Conservation (phyloP, 805 yeast genomes). For the Candida vaughaniae region DNA sequence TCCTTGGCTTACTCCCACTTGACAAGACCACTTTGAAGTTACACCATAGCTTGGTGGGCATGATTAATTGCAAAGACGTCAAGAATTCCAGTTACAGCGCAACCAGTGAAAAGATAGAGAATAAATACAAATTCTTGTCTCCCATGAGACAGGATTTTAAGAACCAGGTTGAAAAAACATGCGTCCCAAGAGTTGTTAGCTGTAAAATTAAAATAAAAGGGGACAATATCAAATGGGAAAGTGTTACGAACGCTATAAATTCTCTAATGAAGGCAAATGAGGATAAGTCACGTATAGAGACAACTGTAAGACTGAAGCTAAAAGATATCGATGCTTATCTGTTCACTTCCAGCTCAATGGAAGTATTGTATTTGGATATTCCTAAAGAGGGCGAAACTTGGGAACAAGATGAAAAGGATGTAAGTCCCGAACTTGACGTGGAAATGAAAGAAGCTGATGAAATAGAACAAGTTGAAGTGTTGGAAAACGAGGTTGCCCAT, state of each 20-base stretch:
- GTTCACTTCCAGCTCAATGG: conserved; percentile 46
- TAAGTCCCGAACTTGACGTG: conserved; percentile 6
- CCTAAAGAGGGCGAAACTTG: conserved; percentile 30
- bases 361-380: conserved; percentile 6
- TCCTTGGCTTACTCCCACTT: conserved; percentile 27
- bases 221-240: conserved; percentile 20
- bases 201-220: conserved; percentile 8
- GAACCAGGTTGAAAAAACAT: conserved; percentile 2
- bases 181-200: background rate
- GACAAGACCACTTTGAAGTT: conserved; percentile 10
- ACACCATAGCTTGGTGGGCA: background rate
- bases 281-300: conserved; percentile 34
- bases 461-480: background rate
- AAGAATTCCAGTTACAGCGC: background rate
- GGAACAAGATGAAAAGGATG: conserved; percentile 17
- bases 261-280: conserved; percentile 29
- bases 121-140: conserved; percentile 25
- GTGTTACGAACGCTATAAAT: conserved; percentile 31
- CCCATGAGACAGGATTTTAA: conserved; percentile 22
- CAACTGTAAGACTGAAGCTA: conserved; percentile 38
- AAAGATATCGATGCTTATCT: conserved; percentile 52
- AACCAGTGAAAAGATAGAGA: background rate
- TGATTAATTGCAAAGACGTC: background rate
- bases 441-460: background rate
- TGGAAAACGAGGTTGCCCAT: background rate